Base-by-base conservation (phyloP, 768 basidiomycete genomes). In the Imleria badia region DNA sequence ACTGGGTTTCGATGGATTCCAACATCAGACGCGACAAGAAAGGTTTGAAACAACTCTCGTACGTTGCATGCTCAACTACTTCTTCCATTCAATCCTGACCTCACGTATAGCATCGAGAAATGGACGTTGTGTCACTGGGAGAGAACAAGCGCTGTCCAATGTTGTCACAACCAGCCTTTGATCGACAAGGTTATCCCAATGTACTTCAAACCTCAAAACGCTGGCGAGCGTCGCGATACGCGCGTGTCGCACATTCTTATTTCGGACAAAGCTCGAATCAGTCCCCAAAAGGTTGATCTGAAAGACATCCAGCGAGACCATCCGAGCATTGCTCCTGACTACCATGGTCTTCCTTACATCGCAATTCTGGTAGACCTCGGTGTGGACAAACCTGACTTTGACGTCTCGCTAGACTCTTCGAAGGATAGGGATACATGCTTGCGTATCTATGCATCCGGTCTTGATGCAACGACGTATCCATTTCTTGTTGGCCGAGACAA, bases 211-310 rank as follows among this genome's bases (percentile, higher is more conserved):
- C n/a, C n/a, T n/a, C 7, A 11, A 26, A 26, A 43, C 3, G 9
- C 5, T 26, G 22, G 22, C 11, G 15, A 38, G n/a, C n/a, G n/a
- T n/a, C n/a, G n/a, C n/a, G n/a, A n/a, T n/a, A n/a, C n/a, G n/a
- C n/a, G n/a, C n/a, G 26, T 51, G 20, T 49, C 45, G 3, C 45
- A 52, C 38, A 49, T 52, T 5, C 20, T 52, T 35, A 50, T 52
- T 15, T 38, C 20, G 2, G 47, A 50, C 47, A 38, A 20, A 13
- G 26, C 36, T 8, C 15, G 9, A 3, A 35, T 8, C 23, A 44
- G 15, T 14, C 1, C 29, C 6, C 26, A 26, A 6, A 26, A 26
- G 4, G 5, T 7, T 9, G 6, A 2, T 13, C 22, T 23, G 22
- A 23, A 3, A 9, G 22, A 34, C 17, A 47, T 47, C 9, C 15